Percentiles rank a stretch among this genome's conserved stretches.
Evolutionary conservation across 78 protist species (phyloP).

Genomic region (Cavenderia fasciculata): DNA sequence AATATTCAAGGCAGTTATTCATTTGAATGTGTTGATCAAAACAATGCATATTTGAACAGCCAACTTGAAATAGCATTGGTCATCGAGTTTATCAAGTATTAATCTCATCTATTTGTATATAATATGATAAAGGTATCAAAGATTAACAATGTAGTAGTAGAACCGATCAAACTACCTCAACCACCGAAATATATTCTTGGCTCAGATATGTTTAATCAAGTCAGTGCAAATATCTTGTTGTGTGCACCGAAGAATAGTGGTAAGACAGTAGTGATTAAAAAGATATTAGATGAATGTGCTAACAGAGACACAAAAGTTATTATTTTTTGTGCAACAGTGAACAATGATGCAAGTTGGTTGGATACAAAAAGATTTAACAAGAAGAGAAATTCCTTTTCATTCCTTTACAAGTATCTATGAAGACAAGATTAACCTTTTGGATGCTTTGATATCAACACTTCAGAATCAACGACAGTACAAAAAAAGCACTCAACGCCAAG

Average conservation of each 20-base stretch:
- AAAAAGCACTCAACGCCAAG: not conserved
- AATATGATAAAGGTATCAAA: not conserved
- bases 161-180: not conserved
- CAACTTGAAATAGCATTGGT: not conserved
- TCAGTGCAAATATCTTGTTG: not conserved
- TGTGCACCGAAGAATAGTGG: not conserved
- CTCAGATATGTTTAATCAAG: not conserved
- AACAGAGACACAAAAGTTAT: not conserved
- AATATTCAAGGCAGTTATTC: not conserved
- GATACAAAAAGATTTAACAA: not conserved
- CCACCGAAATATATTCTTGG: not conserved
- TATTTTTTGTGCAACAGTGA: not conserved
- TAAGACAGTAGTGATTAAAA: not conserved
- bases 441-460: not conserved
- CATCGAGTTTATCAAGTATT: not conserved
- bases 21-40: not conserved
- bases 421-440: not conserved
- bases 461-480: too few relatives aligned
- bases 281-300: not conserved
- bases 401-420: not conserved
- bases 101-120: not conserved
- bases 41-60: not conserved
- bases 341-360: not conserved
- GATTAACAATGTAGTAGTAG: not conserved
- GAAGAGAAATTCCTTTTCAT: not conserved